Percentiles rank a stretch among this genome's conserved stretches.
Evolutionary conservation across 768 basidiomycete genomes (phyloP).

Genomic region (Filobasidium wieringae): DNA sequence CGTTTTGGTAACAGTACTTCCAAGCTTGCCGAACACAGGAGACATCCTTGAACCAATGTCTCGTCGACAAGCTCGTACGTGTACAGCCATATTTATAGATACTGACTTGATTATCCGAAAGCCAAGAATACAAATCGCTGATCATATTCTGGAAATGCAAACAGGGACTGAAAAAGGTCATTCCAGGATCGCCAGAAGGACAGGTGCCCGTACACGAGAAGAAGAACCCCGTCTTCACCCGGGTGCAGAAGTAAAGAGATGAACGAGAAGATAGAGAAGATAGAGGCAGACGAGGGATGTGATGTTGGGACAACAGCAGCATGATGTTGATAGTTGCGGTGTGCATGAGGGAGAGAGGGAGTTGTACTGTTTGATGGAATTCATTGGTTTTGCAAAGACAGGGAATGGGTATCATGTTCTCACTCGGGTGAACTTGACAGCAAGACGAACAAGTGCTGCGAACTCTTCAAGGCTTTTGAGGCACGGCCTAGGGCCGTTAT

Average conservation of each 20-base stretch:
- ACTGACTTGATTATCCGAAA: not conserved
- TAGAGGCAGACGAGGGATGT: too few relatives aligned
- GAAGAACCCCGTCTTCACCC: conserved; percentile 66
- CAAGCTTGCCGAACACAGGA: conserved; percentile 81
- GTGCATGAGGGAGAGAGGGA: too few relatives aligned
- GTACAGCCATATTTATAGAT: not conserved
- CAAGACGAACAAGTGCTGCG: too few relatives aligned
- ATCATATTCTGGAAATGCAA: not conserved
- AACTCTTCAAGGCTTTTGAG: too few relatives aligned
- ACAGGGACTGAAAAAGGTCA: conserved; percentile 79
- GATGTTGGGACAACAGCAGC: too few relatives aligned
- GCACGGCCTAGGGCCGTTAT: too few relatives aligned
- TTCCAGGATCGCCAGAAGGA: conserved; percentile 75
- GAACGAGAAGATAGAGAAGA: too few relatives aligned
- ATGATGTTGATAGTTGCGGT: too few relatives aligned
- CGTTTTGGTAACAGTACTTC: conserved; percentile 77
- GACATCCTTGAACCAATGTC: conserved; percentile 75
- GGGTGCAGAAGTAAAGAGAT: conserved; percentile 61
- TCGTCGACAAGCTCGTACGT: conserved; percentile 89
- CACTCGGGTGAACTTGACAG: too few relatives aligned
- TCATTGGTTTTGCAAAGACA: too few relatives aligned
- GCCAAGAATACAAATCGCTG: not conserved
- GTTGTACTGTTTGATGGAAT: too few relatives aligned
- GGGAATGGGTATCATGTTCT: too few relatives aligned
- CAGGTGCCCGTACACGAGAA: conserved; percentile 79